Base-by-base conservation (phyloP, 345 rosid genomes). In the Acer saccharum region DNA sequence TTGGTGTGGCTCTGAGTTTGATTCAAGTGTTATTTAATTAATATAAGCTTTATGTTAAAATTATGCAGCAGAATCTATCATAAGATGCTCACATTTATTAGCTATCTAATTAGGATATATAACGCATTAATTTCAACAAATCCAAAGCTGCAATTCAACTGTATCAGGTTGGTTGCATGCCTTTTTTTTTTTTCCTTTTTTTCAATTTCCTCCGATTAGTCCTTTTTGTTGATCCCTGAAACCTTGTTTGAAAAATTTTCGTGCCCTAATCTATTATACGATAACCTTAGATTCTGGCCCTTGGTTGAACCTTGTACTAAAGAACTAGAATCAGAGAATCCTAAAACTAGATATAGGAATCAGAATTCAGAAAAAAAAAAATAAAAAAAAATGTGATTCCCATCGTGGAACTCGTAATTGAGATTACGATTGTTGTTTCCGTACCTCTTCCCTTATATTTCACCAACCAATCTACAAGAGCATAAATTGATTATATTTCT, bases 61-160 rank as follows among this genome's bases (percentile, higher is more conserved):
- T 35, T 43, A 43, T 43, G 46, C 10, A 43, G 1, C 8, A 43
- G 46, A 43, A 43, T 43, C 10, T 43, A 9, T 43, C 7, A 43
- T 8, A 35, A 43, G 48, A 27, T 64, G 67, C 20, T 65, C 6
- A 29, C 20, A 17, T 29, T 8, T 11, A 32, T 17, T 29, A 65
- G 10, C 68, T 35, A 29, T 65, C 43, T 65, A 3, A 62, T 43
- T 43, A 50, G 16, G 4, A 50, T 50, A 48, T 48, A 48, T 16
- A 23, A 43, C 16, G 58, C 43, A 43, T 60, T 73, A 73, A 67
- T 41, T 73, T 55, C 76, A 21, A 7, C 14, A 54, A 11, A 46
- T 46, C 50, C 46, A 43, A 60, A 57, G 20, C 17, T 41, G 20
- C 27, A 50, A 1, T 43, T 23, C 46, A 14, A 23, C 29, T 7